Conservation (phyloP, 306 rosid genomes). For the Dryas drummondii region DNA sequence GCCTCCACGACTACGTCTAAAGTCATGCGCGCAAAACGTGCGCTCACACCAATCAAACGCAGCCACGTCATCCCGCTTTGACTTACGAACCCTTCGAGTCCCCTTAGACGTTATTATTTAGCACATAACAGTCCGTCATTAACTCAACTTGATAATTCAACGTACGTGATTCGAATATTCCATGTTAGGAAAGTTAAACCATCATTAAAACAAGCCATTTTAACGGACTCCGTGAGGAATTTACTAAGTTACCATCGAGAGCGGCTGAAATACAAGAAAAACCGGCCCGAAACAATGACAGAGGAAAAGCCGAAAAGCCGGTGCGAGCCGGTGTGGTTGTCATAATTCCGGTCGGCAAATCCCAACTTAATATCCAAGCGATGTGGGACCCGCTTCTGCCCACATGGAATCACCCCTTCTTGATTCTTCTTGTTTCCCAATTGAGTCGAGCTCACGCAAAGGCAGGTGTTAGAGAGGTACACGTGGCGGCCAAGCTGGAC, state of each 20-base stretch:
- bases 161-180: neutral
- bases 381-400: conserved; percentile 18
- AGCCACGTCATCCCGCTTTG: neutral
- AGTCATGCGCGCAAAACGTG: conserved; percentile 4
- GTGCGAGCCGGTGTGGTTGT: conserved; percentile 37
- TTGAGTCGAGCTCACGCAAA: conserved; percentile 58
- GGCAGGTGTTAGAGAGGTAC: neutral
- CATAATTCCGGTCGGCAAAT: conserved; percentile 51
- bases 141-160: neutral
- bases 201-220: neutral
- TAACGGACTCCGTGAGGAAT: neutral
- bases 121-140: neutral
- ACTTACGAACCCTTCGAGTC: neutral
- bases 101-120: neutral
- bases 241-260: neutral
- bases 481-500: conserved; percentile 58
- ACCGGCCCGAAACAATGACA: conserved; percentile 29
- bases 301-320: conserved; percentile 27
- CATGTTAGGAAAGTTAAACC: neutral
- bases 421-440: neutral
- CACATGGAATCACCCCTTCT: conserved; percentile 44
- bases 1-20: conserved; percentile 28
- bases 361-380: conserved; percentile 41
- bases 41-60: neutral
- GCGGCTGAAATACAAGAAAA: conserved; percentile 23